Conservation (phyloP, 2,329 filamentous ascomycete genomes). For the Diaporthe destruens region DNA sequence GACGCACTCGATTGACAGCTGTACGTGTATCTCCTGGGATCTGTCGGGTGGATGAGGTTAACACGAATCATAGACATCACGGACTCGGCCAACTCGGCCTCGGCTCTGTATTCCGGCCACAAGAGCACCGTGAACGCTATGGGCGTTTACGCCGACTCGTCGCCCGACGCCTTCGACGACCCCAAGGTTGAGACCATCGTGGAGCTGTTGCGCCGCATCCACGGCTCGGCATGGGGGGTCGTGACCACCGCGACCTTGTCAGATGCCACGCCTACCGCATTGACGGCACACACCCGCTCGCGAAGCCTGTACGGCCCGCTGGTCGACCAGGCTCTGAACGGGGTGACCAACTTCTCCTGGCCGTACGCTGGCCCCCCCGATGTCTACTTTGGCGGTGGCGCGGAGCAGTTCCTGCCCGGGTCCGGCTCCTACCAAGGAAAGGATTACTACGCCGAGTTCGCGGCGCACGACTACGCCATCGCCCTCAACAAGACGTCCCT, state of each 20-base stretch:
- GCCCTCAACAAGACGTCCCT: slow-evolving; percentile 82
- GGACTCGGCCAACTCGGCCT: slow-evolving; percentile 87
- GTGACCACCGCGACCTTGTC: slow-evolving; percentile 86
- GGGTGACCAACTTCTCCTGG: slow-evolving; percentile 85
- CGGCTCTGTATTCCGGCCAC: slow-evolving; percentile 84
- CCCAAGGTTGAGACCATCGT: slow-evolving; percentile 89
- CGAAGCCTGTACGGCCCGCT: slow-evolving; percentile 78
- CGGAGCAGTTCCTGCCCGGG: slow-evolving; percentile 81
- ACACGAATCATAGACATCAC: slow-evolving; percentile 75
- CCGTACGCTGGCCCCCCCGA: slow-evolving; percentile 80
- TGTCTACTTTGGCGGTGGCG: slow-evolving; percentile 85
- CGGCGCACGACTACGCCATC: slow-evolving; percentile 78
- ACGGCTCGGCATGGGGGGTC: slow-evolving; percentile 70
- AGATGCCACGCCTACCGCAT: slow-evolving; percentile 84
- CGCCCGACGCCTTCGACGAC: slow-evolving; percentile 79
- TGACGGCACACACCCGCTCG: slow-evolving; percentile 79
- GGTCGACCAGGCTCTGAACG: slow-evolving; percentile 81
- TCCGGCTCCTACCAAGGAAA: slow-evolving; percentile 75
- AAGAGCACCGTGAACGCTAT: slow-evolving; percentile 87
- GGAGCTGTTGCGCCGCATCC: slow-evolving; percentile 76
- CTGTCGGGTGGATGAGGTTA: slow-evolving; percentile 1
- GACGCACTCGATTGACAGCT: slow-evolving; percentile 47
- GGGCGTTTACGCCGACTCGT: slow-evolving; percentile 84
- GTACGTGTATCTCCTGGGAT: background rate
- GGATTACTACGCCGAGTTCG: slow-evolving; percentile 84